These are phyloP conservation scores for Ganoderma leucocontextum DNA, from an alignment of 1,284 basidiomycete species.

Conservation along the genomic window DNA sequence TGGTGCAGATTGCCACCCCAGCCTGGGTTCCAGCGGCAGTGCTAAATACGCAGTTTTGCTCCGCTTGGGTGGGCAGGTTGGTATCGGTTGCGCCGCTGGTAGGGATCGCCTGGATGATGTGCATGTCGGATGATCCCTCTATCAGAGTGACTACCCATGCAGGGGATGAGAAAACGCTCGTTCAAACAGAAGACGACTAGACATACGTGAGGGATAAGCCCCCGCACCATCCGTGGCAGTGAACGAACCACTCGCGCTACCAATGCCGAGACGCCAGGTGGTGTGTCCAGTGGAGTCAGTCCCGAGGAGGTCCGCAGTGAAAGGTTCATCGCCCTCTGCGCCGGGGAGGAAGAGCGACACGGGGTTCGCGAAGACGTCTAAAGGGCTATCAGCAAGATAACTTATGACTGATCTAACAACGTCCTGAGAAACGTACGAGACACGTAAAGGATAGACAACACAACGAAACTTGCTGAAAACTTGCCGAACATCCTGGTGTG, in stretches of 20 bases:
- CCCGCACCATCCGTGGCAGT: not conserved
- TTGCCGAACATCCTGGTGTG: not conserved
- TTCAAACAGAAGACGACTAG: no score
- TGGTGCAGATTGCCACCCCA: not conserved
- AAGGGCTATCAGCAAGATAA: not conserved
- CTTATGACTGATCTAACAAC: not conserved
- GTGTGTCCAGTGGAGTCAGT: not conserved
- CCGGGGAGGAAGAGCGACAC: slow-evolving; percentile 29
- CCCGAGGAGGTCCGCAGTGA: not conserved
- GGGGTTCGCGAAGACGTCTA: slow-evolving; percentile 2
- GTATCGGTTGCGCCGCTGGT: not conserved
- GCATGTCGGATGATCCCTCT: slow-evolving; percentile 1
- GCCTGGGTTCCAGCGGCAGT: not conserved
- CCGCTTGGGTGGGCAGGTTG: not conserved
- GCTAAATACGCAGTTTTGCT: not conserved
- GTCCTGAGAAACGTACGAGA: not conserved
- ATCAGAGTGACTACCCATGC: not conserved
- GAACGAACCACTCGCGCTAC: not conserved
- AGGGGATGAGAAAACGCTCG: not conserved
- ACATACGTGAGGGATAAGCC: slow-evolving; percentile 2
- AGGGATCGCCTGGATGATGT: slow-evolving; percentile 6
- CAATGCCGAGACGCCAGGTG: not conserved
- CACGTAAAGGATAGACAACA: not conserved
- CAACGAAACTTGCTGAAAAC: not conserved
- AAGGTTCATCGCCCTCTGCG: slow-evolving; percentile 9